Conservation (phyloP, 805 yeast genomes). For the Wickerhamomyces rabaulensis region DNA sequence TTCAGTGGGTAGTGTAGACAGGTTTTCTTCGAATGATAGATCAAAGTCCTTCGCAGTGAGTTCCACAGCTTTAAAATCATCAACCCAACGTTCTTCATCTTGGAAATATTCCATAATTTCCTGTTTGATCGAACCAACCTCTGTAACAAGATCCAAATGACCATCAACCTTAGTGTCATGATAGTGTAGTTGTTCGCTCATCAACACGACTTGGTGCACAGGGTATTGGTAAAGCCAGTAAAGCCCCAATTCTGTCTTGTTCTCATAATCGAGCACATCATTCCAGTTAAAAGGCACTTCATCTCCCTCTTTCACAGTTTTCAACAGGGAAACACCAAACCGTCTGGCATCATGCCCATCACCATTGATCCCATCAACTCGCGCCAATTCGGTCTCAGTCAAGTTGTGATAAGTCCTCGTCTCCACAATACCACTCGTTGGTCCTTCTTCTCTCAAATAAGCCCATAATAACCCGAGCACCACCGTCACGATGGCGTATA, state of each 20-base stretch:
- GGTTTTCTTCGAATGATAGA: not conserved
- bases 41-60: conserved; percentile 13
- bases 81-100: not conserved
- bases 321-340: conserved; percentile 4
- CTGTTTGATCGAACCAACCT: conserved; percentile 1
- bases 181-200: conserved; percentile 10
- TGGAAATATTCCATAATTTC: conserved; percentile 1
- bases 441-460: not conserved
- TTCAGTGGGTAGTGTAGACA: not conserved
- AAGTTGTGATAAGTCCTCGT: conserved; percentile 1
- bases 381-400: not conserved
- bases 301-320: not conserved
- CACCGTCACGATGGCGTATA: not conserved
- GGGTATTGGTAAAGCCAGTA: conserved; percentile 6
- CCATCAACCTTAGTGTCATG: conserved; percentile 4
- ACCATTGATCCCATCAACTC: not conserved
- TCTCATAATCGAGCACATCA: conserved; percentile 8
- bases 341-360: conserved; percentile 10
- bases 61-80: conserved; percentile 3
- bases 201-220: conserved; percentile 11
- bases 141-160: not conserved
- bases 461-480: not conserved
- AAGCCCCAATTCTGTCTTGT: conserved; percentile 18
- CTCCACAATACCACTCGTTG: not conserved
- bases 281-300: conserved; percentile 15